Base-by-base conservation (phyloP, 2,329 filamentous ascomycete genomes). In the Pseudopyricularia cyperi region DNA sequence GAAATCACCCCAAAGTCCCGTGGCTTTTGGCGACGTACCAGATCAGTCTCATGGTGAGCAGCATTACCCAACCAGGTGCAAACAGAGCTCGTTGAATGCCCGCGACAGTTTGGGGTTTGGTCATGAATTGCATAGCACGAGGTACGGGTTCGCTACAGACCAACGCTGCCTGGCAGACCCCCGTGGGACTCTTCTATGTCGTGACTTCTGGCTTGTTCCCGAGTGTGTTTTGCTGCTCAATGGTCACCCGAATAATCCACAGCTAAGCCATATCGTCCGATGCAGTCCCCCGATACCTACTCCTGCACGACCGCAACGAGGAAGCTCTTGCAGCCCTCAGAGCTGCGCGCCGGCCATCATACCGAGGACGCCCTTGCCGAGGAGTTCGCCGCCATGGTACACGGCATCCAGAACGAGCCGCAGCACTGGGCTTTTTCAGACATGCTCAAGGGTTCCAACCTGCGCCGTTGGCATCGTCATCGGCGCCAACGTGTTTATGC, bases 11-110 rank as follows among this genome's bases (percentile, higher is more conserved):
- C 65, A 0, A 54, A 55, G 3, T 46, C 55, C 3, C 63, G 66
- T 28, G 66, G 66, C 0, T 58, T 67, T 17, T 68, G 3, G 63
- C 61, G 7, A 60, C 65, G 0, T 69, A 68, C 53, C 65, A 68
- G 44, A 52, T 66, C 7, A 62, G 61, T 22, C 55, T 67, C 2
- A 53, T 57, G 1, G 37, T 66, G 7, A 55, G 63, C 44, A 33
- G 50, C 37, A 15, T 24, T 8, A 4, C 17, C 39, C 39, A 44
- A 24, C 4, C 8, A 11, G 17, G 17, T 17, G 26, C 12, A 44
- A 5, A 22, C 39, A 12, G 17, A 17, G 17, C 15, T 9, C 12
- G 17, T 17, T 44, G 17, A 17, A 17, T 24, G 39, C 39, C 39
- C 4, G 9, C 8, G 9, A 12, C 24, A 28, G 24, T 15, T 47